phyloP scores from a whole-genome alignment of 495 filamentous ascomycete genomes.

The Xylaria intraflava region DNA sequence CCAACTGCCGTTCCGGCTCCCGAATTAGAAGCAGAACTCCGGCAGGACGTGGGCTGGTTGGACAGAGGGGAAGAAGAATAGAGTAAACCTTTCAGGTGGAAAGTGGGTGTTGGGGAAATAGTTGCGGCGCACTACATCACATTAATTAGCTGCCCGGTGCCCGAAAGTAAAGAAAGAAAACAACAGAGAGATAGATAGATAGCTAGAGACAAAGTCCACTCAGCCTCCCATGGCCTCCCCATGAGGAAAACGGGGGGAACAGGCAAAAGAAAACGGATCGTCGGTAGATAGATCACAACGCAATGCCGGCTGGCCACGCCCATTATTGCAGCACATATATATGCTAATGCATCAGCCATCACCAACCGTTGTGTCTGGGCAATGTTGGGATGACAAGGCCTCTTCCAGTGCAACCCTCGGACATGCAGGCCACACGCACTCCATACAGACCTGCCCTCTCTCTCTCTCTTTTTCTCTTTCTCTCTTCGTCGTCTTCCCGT shows the following conservation, averaged over 20 bases:
- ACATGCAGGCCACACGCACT: background rate
- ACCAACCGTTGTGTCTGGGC: no score
- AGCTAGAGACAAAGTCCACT: no score
- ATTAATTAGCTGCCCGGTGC: no score
- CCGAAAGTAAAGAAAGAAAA: no score
- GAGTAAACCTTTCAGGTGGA: background rate
- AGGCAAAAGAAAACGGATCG: background rate
- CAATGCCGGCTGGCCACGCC: background rate
- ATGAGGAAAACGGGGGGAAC: background rate
- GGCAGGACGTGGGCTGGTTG: background rate
- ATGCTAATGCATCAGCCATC: no score
- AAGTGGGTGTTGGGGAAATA: background rate
- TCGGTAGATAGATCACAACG: background rate
- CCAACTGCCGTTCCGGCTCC: slow-evolving; percentile 3
- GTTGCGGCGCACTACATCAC: no score
- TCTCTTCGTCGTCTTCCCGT: no score
- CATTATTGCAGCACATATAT: background rate
- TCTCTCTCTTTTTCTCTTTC: background rate
- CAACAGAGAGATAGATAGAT: no score
- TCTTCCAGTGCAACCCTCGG: background rate
- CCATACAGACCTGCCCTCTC: background rate
- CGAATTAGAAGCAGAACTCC: slow-evolving; percentile 13
- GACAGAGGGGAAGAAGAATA: background rate
- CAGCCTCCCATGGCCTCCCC: no score
- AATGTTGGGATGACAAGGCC: background rate